Evolutionary conservation across 78 protist species (phyloP).

Genomic region (Dictyostelium discoideum): dicty_2.7 NC_007088.5:7657501-7658000

Average conservation of each 20-base stretch:
- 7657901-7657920: neutral
- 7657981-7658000: neutral
- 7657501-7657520: neutral
- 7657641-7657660: neutral
- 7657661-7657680: neutral
- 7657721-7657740: neutral
- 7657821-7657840: neutral
- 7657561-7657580: neutral
- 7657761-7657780: neutral
- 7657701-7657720: neutral
- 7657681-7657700: neutral
- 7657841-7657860: neutral
- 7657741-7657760: neutral
- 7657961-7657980: neutral
- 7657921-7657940: neutral
- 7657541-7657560: conserved; percentile 5
- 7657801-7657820: neutral
- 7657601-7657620: neutral
- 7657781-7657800: neutral
- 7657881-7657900: conserved; percentile 11
- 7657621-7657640: neutral
- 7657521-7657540: neutral
- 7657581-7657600: neutral
- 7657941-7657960: neutral
- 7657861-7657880: neutral